A percentile compares a stretch with the other conserved stretches of the same genome.
Evolutionary conservation across 768 basidiomycete genomes (phyloP).

Genomic region (Lactarius akahatsu): DNA sequence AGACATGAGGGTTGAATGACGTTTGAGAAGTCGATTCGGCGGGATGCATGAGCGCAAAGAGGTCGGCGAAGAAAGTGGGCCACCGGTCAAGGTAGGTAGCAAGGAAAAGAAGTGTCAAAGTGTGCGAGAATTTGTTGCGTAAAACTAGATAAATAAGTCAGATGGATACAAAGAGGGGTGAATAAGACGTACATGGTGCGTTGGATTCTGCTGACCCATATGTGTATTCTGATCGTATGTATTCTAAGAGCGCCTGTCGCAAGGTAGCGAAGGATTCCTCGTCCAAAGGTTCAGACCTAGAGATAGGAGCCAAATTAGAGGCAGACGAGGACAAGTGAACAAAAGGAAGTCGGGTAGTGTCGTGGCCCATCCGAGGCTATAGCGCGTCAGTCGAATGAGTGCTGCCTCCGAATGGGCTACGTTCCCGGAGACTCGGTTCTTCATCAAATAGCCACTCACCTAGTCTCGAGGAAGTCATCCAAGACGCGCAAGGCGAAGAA

Average conservation of each 20-base stretch:
- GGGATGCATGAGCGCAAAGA: slow-evolving; percentile 70
- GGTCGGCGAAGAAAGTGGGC: slow-evolving; percentile 79
- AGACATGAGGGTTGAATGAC: slow-evolving; percentile 79
- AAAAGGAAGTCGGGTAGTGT: neutral
- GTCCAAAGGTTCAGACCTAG: slow-evolving; percentile 65
- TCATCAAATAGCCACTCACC: slow-evolving; percentile 50
- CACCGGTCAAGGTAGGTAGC: slow-evolving; percentile 84
- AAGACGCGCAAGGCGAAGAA: slow-evolving; percentile 80
- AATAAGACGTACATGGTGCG: slow-evolving; percentile 66
- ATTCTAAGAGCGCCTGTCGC: slow-evolving; percentile 74
- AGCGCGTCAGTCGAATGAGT: neutral
- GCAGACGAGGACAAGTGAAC: neutral
- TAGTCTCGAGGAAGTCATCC: slow-evolving; percentile 79
- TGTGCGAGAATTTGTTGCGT: slow-evolving; percentile 94
- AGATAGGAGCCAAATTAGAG: slow-evolving; percentile 9
- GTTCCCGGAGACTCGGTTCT: neutral
- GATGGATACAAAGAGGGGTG: slow-evolving; percentile 13
- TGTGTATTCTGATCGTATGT: slow-evolving; percentile 87
- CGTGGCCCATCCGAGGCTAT: neutral
- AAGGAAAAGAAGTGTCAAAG: slow-evolving; percentile 84
- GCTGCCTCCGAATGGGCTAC: neutral
- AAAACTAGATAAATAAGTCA: slow-evolving; percentile 53
- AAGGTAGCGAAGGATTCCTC: slow-evolving; percentile 67
- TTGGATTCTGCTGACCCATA: slow-evolving; percentile 79
- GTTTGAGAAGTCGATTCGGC: slow-evolving; percentile 54